Base-by-base conservation (phyloP, 2,329 filamentous ascomycete species). In the Colletotrichum aenigma region DNA sequence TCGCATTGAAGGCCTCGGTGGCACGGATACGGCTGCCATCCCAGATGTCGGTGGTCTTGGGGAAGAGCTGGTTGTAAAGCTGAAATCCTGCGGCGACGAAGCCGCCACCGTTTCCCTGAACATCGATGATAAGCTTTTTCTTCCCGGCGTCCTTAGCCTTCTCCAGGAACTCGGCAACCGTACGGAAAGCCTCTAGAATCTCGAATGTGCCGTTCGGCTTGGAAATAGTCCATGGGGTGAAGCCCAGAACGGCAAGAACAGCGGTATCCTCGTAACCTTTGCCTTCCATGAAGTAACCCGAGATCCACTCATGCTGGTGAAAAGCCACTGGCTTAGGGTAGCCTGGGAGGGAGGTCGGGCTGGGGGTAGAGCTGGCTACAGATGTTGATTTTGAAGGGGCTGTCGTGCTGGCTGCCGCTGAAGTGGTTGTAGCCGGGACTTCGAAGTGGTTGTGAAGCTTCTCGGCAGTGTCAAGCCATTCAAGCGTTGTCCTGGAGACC, bases 91-190 rank as follows among this genome's bases (percentile, higher is more conserved):
- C 84, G 9, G 84, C 78, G 16, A 91, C 80, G 60, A 83, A 82
- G 2, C 93, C 93, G 52, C 93, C 93, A 0, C 85, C 86, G 77
- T 94, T 95, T 3, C 85, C 87, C 6, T 89, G 88, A 8, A 94
- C 80, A 77, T 94, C 93, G 74, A 94, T 89, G 34, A 94, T 86
- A 7, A 94, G 85, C 80, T 90, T 92, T 3, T 85, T 90, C 80
- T 92, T 92, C 3, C 87, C 86, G 3, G 84, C 84, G 3, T 81
- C 77, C 56, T 87, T 86, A 15, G 87, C 87, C 55, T 85, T 82
- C 0, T 85, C 82, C 18, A 93, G 84, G 78, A 92, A 89, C 9
- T 70, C 67, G 9, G 85, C 66, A n/a, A 81, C 78, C 55, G 81
- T 74, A 6, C 70, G 64, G 24, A 75, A 70, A 62, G 81, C 82